Base-by-base conservation (phyloP, 768 basidiomycete species). In the Tubosaeta sp. region DNA sequence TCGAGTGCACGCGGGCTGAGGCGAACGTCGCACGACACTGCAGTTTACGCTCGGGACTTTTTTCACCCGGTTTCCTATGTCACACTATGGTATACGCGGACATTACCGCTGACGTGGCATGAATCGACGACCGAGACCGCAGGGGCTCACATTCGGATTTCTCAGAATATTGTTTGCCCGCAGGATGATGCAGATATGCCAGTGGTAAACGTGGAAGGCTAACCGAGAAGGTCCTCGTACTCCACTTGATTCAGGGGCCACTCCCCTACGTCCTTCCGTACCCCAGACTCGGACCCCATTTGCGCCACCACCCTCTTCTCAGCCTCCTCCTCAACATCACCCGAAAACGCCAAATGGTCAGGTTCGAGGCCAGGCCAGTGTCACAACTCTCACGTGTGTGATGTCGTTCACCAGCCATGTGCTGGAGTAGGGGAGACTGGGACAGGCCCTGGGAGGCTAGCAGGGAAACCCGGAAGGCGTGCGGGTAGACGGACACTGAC, bases 181-280 rank as follows among this genome's bases (percentile, higher is more conserved):
- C 32, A 74, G 91, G 35, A 85, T 92, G 50, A 86, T 91, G 51
- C 88, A 91, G 65, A 76, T 86, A 52, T n/a, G n/a, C n/a, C n/a
- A n/a, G n/a, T 91, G 88, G 89, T 93, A 91, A 61, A 79, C 79
- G 19, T 76, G 85, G 51, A 91, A 84, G 60, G 91, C 86, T 3
- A 81, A 88, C 57, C 81, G 80, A 3, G 91, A 92, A 77, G 91
- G 91, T 91, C 56, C 35, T n/a, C n/a, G n/a, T n/a, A n/a, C n/a
- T n/a, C n/a, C 76, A 3, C 54, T 65, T 1, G 67, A 60, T 25
- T 48, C 60, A 48, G 51, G 35, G 27, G 43, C 60, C 11, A 74
- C 77, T 2, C 74, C 78, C 13, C 61, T 79, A 43, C 78, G 78
- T 64, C 41, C 68, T 61, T 48, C 59, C 52, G 19, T 61, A 54